Conservation (phyloP, 805 yeast genomes). For the Isabelozyma rhagii region DNA sequence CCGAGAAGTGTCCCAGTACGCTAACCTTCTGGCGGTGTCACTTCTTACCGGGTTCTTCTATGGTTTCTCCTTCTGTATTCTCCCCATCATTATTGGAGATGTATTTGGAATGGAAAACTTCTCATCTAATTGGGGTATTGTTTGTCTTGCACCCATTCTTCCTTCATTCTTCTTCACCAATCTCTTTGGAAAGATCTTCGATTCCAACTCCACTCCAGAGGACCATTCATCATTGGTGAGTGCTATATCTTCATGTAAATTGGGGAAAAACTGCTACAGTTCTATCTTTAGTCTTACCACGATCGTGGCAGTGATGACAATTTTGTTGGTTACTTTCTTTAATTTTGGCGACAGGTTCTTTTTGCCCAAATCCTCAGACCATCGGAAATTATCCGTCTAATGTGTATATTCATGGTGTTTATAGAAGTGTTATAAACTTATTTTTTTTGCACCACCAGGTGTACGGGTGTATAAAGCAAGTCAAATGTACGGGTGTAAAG, state of each 20-base stretch:
- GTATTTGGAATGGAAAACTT: constrained; percentile 66
- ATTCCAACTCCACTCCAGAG: constrained; percentile 28
- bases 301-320: constrained; percentile 27
- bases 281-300: constrained; percentile 41
- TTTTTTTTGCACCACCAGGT: too few species aligned
- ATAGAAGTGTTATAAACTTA: too few species aligned
- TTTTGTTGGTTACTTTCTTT: constrained; percentile 13
- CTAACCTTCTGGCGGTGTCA: constrained; percentile 48
- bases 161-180: constrained; percentile 59
- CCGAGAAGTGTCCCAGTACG: constrained; percentile 25
- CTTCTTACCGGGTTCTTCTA: constrained; percentile 65
- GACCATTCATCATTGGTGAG: neutral
- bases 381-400: too few species aligned
- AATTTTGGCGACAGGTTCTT: constrained; percentile 6
- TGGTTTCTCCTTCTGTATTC: constrained; percentile 68
- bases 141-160: constrained; percentile 63
- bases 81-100: constrained; percentile 77
- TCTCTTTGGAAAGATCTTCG: constrained; percentile 64
- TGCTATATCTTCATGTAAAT: constrained; percentile 18
- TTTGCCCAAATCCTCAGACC: too few species aligned
- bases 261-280: constrained; percentile 42
- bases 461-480: too few species aligned
- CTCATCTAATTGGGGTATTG: constrained; percentile 71
- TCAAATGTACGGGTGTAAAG: too few species aligned
- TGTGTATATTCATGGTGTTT: too few species aligned